Evolutionary conservation across 2,329 filamentous ascomycete genomes (phyloP).

Genomic region (Hymenoscyphus infarciens): DNA sequence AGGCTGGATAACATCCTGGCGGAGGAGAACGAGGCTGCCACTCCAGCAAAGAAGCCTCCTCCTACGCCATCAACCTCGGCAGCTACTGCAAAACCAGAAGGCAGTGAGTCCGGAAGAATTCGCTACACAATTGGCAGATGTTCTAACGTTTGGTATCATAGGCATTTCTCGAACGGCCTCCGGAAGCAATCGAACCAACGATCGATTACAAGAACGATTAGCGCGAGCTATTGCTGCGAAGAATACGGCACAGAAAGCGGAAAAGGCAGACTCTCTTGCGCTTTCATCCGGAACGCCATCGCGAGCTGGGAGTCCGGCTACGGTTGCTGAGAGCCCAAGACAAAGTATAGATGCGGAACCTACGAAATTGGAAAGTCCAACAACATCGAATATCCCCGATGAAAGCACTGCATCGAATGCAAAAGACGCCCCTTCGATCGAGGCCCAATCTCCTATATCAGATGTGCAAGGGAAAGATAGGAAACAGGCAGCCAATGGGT

Average conservation of each 20-base stretch:
- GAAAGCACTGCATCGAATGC: not conserved
- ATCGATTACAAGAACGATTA: slow-evolving; percentile 82
- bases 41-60: slow-evolving; percentile 41
- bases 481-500: slow-evolving; percentile 16
- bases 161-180: slow-evolving; percentile 61
- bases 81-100: slow-evolving; percentile 35
- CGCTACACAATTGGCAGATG: not conserved
- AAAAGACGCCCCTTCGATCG: slow-evolving; percentile 18
- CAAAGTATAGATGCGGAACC: slow-evolving; percentile 42
- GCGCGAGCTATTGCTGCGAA: slow-evolving; percentile 82
- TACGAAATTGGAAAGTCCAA: slow-evolving; percentile 19
- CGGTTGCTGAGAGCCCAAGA: slow-evolving; percentile 41
- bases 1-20: slow-evolving; percentile 87
- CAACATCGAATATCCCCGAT: slow-evolving; percentile 5
- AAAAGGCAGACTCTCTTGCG: slow-evolving; percentile 45
- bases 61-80: slow-evolving; percentile 36
- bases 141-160: slow-evolving; percentile 24
- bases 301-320: slow-evolving; percentile 50
- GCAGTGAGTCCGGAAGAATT: slow-evolving; percentile 32
- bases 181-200: slow-evolving; percentile 62
- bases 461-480: not conserved
- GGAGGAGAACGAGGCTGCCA: slow-evolving; percentile 60
- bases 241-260: slow-evolving; percentile 42
- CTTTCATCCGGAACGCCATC: slow-evolving; percentile 47
- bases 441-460: slow-evolving; percentile 13